Percentiles rank a stretch among this genome's conserved stretches.
Evolutionary conservation across 2,329 filamentous ascomycete species (phyloP).

Genomic region (Trichothecium roseum): DNA sequence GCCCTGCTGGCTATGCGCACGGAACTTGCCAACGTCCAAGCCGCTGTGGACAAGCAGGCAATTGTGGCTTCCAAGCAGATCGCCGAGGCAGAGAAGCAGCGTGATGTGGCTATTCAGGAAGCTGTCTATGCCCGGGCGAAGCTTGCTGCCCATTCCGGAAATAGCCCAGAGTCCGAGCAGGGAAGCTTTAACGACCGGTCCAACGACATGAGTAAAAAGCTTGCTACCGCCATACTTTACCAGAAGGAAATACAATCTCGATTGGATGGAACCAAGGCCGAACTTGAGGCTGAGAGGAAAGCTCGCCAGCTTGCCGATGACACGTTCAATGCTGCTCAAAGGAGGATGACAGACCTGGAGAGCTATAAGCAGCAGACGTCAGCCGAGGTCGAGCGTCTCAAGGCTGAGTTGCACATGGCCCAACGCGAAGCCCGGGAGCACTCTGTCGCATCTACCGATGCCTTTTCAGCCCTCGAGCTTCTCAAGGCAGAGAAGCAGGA

Average conservation of each 20-base stretch:
- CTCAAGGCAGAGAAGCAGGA: constrained; percentile 82
- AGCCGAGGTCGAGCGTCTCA: constrained; percentile 74
- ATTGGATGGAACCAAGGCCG: constrained; percentile 56
- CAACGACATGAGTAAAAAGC: constrained; percentile 67
- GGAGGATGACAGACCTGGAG: constrained; percentile 75
- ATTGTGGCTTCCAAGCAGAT: constrained; percentile 78
- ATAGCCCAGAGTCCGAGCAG: constrained; percentile 31
- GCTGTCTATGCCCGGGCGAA: constrained; percentile 93
- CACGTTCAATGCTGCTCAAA: constrained; percentile 70
- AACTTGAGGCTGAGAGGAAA: constrained; percentile 72
- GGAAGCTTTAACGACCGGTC: constrained; percentile 45
- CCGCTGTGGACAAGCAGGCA: constrained; percentile 80
- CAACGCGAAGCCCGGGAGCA: constrained; percentile 75
- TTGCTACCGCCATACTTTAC: constrained; percentile 69
- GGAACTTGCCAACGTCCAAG: constrained; percentile 83
- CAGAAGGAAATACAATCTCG: constrained; percentile 76
- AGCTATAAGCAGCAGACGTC: constrained; percentile 73
- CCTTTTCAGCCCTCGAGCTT: constrained; percentile 62
- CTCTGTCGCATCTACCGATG: constrained; percentile 65
- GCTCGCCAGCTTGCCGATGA: constrained; percentile 82
- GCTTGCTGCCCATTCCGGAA: constrained; percentile 64
- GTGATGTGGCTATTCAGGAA: constrained; percentile 88
- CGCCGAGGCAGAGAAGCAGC: constrained; percentile 87
- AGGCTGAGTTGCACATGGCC: constrained; percentile 71
- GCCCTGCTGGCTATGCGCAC: constrained; percentile 84